Evolutionary conservation across 371 early-diverging fungal species (phyloP).

Genomic region (Batkoa obscura): DNA sequence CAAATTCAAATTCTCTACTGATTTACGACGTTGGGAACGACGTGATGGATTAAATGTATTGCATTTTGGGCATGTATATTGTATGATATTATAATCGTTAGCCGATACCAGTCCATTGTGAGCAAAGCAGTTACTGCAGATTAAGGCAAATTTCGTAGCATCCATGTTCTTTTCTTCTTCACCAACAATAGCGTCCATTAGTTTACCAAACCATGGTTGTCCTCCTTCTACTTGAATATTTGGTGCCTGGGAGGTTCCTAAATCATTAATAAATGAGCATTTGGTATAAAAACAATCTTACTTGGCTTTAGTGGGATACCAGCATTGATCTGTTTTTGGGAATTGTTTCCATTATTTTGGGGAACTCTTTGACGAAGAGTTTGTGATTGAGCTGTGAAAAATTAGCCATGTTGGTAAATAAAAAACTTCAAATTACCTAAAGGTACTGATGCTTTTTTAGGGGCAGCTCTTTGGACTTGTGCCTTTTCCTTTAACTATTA

Average conservation of each 20-base stretch:
- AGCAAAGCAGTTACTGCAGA: constrained; percentile 69
- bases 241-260: background rate
- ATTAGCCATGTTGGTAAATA: background rate
- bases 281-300: background rate
- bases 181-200: constrained; percentile 73
- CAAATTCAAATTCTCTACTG: background rate
- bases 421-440: background rate
- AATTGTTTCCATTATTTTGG: background rate
- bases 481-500: background rate
- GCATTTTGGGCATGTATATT: constrained; percentile 29
- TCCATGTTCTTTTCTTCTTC: constrained; percentile 33
- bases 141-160: constrained; percentile 57
- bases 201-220: constrained; percentile 56
- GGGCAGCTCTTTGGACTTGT: background rate
- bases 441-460: background rate
- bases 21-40: constrained; percentile 2
- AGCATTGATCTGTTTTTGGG: background rate
- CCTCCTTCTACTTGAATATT: background rate
- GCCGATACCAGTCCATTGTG: constrained; percentile 84
- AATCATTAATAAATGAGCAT: background rate
- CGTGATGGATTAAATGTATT: constrained; percentile 22
- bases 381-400: background rate
- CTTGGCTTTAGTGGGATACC: background rate
- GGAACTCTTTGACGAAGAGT: background rate
- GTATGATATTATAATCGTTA: constrained; percentile 49